Conservation (phyloP, 352 stramenopile genomes). For the Phytopythium cucurbitacearum region DNA sequence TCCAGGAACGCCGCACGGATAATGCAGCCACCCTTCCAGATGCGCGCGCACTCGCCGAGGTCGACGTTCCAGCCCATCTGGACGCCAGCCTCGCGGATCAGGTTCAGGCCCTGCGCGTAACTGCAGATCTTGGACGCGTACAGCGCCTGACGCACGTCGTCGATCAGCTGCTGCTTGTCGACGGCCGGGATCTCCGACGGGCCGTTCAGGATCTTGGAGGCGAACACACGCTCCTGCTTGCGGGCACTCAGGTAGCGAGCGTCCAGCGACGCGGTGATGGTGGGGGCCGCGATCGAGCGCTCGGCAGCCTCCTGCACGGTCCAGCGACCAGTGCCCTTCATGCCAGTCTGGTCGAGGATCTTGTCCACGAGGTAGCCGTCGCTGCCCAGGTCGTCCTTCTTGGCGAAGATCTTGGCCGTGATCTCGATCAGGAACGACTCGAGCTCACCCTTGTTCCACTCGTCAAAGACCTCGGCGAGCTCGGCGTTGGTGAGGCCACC, state of each 20-base stretch:
- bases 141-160: constrained; percentile 95
- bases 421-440: constrained; percentile 99
- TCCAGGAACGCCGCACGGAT: constrained; percentile 97
- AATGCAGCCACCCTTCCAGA: constrained; percentile 99
- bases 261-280: constrained; percentile 97
- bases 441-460: constrained; percentile 98
- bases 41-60: constrained; percentile 94
- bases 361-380: constrained; percentile 92
- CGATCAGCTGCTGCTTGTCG: constrained; percentile 94
- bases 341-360: constrained; percentile 98
- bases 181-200: constrained; percentile 90
- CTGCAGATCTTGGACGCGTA: constrained; percentile 99
- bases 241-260: constrained; percentile 94
- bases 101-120: constrained; percentile 96
- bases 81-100: constrained; percentile 93
- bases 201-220: constrained; percentile 92
- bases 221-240: constrained; percentile 95
- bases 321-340: constrained; percentile 98
- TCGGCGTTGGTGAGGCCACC: constrained; percentile 90
- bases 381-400: constrained; percentile 94
- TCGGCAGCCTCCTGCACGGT: constrained; percentile 95
- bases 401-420: constrained; percentile 95
- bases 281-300: constrained; percentile 93
- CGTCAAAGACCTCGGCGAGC: constrained; percentile 90
- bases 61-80: constrained; percentile 97